Evolutionary conservation across 768 basidiomycete species (phyloP).

Genomic region (Dacryopinax spathularia): DNA sequence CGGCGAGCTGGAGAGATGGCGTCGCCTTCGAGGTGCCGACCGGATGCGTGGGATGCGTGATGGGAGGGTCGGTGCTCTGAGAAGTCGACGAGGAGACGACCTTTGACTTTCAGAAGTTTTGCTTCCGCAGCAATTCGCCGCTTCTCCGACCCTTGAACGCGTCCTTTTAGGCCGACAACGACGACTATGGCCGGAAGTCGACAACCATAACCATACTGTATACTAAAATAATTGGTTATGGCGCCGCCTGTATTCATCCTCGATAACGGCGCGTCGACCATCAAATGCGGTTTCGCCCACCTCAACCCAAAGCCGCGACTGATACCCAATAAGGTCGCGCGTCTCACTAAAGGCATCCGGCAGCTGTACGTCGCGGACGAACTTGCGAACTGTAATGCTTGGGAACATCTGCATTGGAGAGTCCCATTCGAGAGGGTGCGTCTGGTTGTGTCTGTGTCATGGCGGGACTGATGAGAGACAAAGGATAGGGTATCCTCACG

Average conservation of each 20-base stretch:
- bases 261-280: slow-evolving; percentile 75
- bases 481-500: slow-evolving; percentile 65
- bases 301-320: slow-evolving; percentile 31
- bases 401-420: slow-evolving; percentile 66
- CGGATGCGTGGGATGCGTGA: too few relatives aligned
- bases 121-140: neutral
- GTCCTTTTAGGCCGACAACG: neutral
- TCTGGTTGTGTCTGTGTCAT: slow-evolving; percentile 7
- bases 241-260: slow-evolving; percentile 44
- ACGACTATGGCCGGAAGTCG: too few relatives aligned
- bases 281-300: slow-evolving; percentile 54
- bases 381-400: slow-evolving; percentile 59
- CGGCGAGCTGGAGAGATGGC: slow-evolving; percentile 26
- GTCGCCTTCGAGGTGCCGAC: neutral
- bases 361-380: slow-evolving; percentile 77
- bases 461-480: slow-evolving; percentile 16
- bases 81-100: neutral
- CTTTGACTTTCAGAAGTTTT: neutral
- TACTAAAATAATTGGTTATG: neutral
- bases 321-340: slow-evolving; percentile 66
- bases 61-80: neutral
- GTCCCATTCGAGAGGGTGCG: slow-evolving; percentile 77
- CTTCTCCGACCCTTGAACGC: neutral
- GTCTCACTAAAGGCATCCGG: slow-evolving; percentile 65
- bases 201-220: too few relatives aligned